Percentiles rank a stretch among this genome's conserved stretches.
phyloP scores from a whole-genome alignment of 2,329 filamentous ascomycete genomes.

The Colletotrichum sidae region DNA sequence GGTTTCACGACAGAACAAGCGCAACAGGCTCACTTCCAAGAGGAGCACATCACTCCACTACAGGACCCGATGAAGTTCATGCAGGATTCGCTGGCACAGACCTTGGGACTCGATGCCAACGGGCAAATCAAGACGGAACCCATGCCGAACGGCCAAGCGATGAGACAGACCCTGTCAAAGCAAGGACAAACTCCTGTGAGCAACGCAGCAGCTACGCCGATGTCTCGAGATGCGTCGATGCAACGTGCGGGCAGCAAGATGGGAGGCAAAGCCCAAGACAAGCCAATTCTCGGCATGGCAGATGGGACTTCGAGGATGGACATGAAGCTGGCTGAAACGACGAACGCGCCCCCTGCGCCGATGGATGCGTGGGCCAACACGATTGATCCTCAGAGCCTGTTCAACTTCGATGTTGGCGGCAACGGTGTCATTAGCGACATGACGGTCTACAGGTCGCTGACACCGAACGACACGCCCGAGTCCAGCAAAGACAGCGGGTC shows the following conservation, averaged over 20 bases:
- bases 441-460: slow-evolving; percentile 64
- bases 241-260: slow-evolving; percentile 60
- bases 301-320: slow-evolving; percentile 39
- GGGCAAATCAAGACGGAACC: slow-evolving; percentile 54
- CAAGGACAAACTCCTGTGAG: slow-evolving; percentile 59
- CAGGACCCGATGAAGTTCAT: slow-evolving; percentile 67
- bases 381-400: slow-evolving; percentile 56
- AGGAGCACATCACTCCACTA: slow-evolving; percentile 68
- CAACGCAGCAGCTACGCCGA: slow-evolving; percentile 58
- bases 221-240: slow-evolving; percentile 64
- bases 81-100: slow-evolving; percentile 60
- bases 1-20: slow-evolving; percentile 68
- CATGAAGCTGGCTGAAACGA: slow-evolving; percentile 47
- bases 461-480: slow-evolving; percentile 73
- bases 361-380: slow-evolving; percentile 51
- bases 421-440: slow-evolving; percentile 65
- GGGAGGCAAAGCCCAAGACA: slow-evolving; percentile 54
- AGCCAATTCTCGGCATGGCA: slow-evolving; percentile 44
- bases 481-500: slow-evolving; percentile 70
- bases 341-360: slow-evolving; percentile 36
- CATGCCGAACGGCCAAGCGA: slow-evolving; percentile 48
- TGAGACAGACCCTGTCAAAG: slow-evolving; percentile 58
- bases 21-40: slow-evolving; percentile 63
- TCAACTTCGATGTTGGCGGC: slow-evolving; percentile 55
- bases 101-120: slow-evolving; percentile 64